phyloP scores from a whole-genome alignment of 257 asterid genomes.

The Petrea volubilis region DNA sequence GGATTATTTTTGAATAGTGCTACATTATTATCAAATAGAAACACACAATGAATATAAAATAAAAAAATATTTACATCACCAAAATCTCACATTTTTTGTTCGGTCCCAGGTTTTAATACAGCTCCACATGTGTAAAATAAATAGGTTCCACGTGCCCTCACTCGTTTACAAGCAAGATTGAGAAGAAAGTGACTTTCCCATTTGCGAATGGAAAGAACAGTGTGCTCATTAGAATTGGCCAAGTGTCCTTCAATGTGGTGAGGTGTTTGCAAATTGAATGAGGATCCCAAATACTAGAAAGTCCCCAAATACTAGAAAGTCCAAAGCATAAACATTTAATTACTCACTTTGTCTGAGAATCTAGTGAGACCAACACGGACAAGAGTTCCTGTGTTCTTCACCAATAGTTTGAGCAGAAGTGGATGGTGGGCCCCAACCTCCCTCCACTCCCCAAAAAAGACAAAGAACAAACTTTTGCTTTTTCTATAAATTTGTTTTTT shows the following conservation, averaged over 20 bases:
- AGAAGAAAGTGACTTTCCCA: not conserved
- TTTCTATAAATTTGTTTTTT: too few relatives aligned
- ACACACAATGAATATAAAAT: too few relatives aligned
- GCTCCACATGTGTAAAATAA: not conserved
- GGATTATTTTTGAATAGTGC: too few relatives aligned
- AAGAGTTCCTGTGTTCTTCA: slow-evolving; percentile 11
- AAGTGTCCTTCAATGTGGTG: slow-evolving; percentile 20
- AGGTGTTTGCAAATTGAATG: not conserved
- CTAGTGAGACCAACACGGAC: slow-evolving; percentile 19
- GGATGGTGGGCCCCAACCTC: not conserved
- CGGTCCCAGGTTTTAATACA: not conserved
- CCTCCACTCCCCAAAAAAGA: too few relatives aligned
- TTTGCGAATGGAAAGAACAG: not conserved
- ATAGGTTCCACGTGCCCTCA: not conserved
- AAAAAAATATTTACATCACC: too few relatives aligned
- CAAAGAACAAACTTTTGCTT: not conserved
- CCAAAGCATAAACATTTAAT: not conserved
- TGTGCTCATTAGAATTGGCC: slow-evolving; percentile 16
- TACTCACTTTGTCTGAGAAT: slow-evolving; percentile 9
- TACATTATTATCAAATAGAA: too few relatives aligned
- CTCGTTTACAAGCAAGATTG: not conserved
- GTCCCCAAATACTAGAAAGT: slow-evolving; percentile 15
- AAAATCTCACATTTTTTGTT: not conserved
- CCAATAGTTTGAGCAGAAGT: slow-evolving; percentile 15
- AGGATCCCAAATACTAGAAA: not conserved